These are phyloP conservation scores for Alternaria panax DNA, from an alignment of 2,329 filamentous ascomycete genomes.

Conservation along the genomic window DNA sequence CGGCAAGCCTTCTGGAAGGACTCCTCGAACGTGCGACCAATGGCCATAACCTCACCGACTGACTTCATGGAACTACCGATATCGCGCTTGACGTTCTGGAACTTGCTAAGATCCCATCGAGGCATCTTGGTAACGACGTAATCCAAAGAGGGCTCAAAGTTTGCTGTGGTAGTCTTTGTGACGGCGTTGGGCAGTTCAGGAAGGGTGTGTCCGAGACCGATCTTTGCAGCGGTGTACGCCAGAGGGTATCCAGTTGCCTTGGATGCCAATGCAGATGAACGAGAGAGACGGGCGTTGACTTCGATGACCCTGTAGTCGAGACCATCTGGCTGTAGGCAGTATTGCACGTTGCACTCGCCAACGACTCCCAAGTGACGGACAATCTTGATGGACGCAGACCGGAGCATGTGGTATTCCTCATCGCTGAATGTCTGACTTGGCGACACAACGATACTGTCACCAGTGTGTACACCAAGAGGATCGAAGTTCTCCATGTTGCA, in stretches of 20 bases:
- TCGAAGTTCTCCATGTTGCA: slow-evolving; percentile 99
- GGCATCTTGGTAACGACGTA: slow-evolving; percentile 99
- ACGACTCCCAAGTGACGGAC: slow-evolving; percentile 96
- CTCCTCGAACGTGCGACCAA: slow-evolving; percentile 97
- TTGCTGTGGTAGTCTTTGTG: slow-evolving; percentile 97
- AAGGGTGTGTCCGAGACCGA: slow-evolving; percentile 92
- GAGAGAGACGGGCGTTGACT: slow-evolving; percentile 97
- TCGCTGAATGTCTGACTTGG: slow-evolving; percentile 96
- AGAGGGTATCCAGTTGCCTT: slow-evolving; percentile 98
- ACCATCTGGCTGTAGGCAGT: slow-evolving; percentile 93
- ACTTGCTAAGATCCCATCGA: slow-evolving; percentile 97
- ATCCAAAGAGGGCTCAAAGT: slow-evolving; percentile 96
- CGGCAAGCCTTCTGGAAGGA: slow-evolving; percentile 99
- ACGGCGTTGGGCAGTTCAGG: slow-evolving; percentile 97
- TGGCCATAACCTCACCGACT: slow-evolving; percentile 98
- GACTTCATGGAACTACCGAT: slow-evolving; percentile 99
- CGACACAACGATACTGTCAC: slow-evolving; percentile 97
- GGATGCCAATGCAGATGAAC: slow-evolving; percentile 94
- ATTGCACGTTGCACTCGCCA: slow-evolving; percentile 98
- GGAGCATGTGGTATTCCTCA: slow-evolving; percentile 99
- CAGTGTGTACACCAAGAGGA: slow-evolving; percentile 95
- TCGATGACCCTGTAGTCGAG: slow-evolving; percentile 99
- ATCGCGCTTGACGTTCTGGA: slow-evolving; percentile 97
- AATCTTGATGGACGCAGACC: slow-evolving; percentile 96
- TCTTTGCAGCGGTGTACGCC: slow-evolving; percentile 97